phyloP scores from a whole-genome alignment of 495 filamentous ascomycete species.

The Filosporella fistucella region DNA sequence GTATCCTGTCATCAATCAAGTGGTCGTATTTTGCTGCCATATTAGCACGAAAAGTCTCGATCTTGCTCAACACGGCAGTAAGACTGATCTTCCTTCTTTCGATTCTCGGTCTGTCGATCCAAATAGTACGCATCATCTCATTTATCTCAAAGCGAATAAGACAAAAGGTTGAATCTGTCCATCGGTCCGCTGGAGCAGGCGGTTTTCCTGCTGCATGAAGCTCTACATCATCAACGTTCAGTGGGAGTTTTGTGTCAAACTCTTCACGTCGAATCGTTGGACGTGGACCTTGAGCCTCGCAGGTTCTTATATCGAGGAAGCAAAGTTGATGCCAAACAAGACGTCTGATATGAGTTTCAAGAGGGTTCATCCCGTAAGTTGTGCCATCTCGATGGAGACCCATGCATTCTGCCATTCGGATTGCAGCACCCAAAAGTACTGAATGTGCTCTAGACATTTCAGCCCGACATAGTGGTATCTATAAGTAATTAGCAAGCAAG shows the following conservation, averaged over 20 bases:
- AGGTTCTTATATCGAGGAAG: slow-evolving; percentile 70
- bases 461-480: slow-evolving; percentile 66
- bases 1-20: slow-evolving; percentile 49
- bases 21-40: slow-evolving; percentile 57
- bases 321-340: slow-evolving; percentile 72
- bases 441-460: slow-evolving; percentile 69
- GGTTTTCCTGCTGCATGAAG: slow-evolving; percentile 33
- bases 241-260: slow-evolving; percentile 61
- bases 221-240: slow-evolving; percentile 62
- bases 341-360: slow-evolving; percentile 71
- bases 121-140: slow-evolving; percentile 65
- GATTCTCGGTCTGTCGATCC: slow-evolving; percentile 56
- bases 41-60: slow-evolving; percentile 53
- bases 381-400: slow-evolving; percentile 69
- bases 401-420: slow-evolving; percentile 72
- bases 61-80: slow-evolving; percentile 50
- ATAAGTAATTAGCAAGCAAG: neutral
- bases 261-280: slow-evolving; percentile 64
- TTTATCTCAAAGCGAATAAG: slow-evolving; percentile 67
- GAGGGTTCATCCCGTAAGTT: slow-evolving; percentile 54
- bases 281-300: slow-evolving; percentile 69
- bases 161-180: slow-evolving; percentile 63
- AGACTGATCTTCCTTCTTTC: slow-evolving; percentile 54
- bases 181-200: slow-evolving; percentile 36
- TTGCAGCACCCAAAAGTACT: slow-evolving; percentile 62